Base-by-base conservation (phyloP, 352 stramenopile species). In the Albugo candida region DNA sequence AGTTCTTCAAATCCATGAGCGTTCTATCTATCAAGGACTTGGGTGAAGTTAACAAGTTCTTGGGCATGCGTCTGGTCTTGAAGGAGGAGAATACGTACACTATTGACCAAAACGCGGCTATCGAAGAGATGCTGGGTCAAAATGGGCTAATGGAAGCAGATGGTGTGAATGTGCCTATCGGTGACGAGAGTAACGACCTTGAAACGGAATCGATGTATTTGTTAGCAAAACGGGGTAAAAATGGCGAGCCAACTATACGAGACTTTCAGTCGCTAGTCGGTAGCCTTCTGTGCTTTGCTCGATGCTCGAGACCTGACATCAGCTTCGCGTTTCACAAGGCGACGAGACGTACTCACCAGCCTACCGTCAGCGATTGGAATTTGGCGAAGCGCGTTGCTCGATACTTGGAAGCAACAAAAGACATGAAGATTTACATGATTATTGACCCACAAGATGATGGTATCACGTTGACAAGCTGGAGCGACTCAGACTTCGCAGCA, bases 201-300 rank as follows among this genome's bases (percentile, higher is more conserved):
- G 37, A 34, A 50, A 1, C 16, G 11, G 0, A 46, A 36, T 2
- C 20, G 37, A 0, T 21, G n/a, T n/a, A n/a, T n/a, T n/a, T n/a
- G n/a, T n/a, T n/a, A n/a, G n/a, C n/a, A n/a, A n/a, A n/a, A n/a
- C n/a, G n/a, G n/a, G n/a, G n/a, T n/a, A n/a, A n/a, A n/a, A n/a
- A n/a, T n/a, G n/a, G n/a, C n/a, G n/a, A n/a, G 11, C 52, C 53
- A 5, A 64, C 52, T 0, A 18, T 59, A 3, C 43, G 43, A 35
- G 56, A 17, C 11, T 65, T 71, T 18, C 56, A 62, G 54, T 64
- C 59, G 0, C n/a, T 75, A 2, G 52, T 69, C 0, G 60, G 57
- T 0, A 68, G 53, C 17, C 47, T 66, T 13, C 16, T 65, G 8
- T 67, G 62, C 56, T 18, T 67, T 0, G 20, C 58, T 2, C 18